Evolutionary conservation across 169 alveolate species (phyloP), one percentile per base, ranked within the genome.

Genomic region (Plasmodium blacklocki): DNA sequence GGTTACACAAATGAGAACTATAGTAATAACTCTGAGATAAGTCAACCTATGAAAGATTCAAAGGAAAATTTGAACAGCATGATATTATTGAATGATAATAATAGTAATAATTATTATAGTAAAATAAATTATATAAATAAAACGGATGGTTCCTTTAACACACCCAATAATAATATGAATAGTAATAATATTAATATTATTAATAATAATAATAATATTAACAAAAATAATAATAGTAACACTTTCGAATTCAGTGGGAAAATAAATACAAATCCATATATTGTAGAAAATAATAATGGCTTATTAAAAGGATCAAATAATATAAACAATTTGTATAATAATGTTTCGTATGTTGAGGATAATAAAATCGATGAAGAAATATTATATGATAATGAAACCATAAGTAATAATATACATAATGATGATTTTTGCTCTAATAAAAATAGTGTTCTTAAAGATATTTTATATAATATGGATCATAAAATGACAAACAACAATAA

Each of bases 141-240:
- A 47, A 45, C 39, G 43, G 50, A 43, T 21, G 18, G 18, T 32
- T n/a, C 76, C 4, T 47, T 45, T 47, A 47, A 56, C 9, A 19
- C 88, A 15, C 39, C 88, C 23, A 47, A 54, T 23, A 59, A 58
- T 18, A 29, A 58, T 19, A 18, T 63, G 19, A 75, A 75, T 59
- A 18, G 18, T 52, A 52, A 15, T 11, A 52, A 11, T 52, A 52
- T 3, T 11, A 52, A 52, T 8, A 52, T 8, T 15, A 52, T 12
- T 3, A 52, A 4, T 52, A 15, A 52, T 15, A 52, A 52, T 0
- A 52, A 4, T 7, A 15, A 52, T 0, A 52, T 8, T 15, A 52
- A 52, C 0, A 52, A 9, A 8, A 15, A 52, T 11, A 52, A 15
- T 52, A 52, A 12, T 52, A 12, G 8, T 52, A 52, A 52, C 18